A percentile compares a stretch with the other conserved stretches of the same genome.
These are phyloP conservation scores for Magnaporthales sp. DNA, from an alignment of 2,329 filamentous ascomycete species.

Conservation along the genomic window DNA sequence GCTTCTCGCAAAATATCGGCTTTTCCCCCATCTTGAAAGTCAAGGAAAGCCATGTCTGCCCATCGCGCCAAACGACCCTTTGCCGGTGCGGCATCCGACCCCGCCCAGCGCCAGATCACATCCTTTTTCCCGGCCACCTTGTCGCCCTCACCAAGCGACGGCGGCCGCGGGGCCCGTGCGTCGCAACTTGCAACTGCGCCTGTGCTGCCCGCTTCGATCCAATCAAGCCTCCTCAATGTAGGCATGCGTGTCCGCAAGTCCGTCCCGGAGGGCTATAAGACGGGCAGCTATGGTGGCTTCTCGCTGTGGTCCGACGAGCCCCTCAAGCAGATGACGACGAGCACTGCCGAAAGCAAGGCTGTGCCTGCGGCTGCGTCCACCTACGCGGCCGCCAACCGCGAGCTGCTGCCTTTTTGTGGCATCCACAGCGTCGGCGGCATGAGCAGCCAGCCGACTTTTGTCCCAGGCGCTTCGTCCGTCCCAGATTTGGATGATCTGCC, in stretches of 20 bases:
- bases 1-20: not conserved
- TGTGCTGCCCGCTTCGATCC: slow-evolving; percentile 54
- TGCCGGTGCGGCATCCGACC: slow-evolving; percentile 48
- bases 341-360: not conserved
- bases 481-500: slow-evolving; percentile 24
- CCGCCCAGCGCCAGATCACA: slow-evolving; percentile 54
- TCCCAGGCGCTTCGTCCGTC: not conserved
- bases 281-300: slow-evolving; percentile 43
- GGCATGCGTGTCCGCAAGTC: slow-evolving; percentile 94
- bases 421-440: slow-evolving; percentile 67
- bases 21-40: not conserved
- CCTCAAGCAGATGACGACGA: not conserved
- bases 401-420: slow-evolving; percentile 74
- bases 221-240: slow-evolving; percentile 79
- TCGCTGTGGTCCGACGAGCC: slow-evolving; percentile 37
- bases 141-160: slow-evolving; percentile 9
- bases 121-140: slow-evolving; percentile 42
- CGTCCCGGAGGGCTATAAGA: slow-evolving; percentile 91
- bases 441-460: slow-evolving; percentile 41
- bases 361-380: slow-evolving; percentile 14
- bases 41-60: slow-evolving; percentile 33
- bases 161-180: slow-evolving; percentile 5
- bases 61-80: slow-evolving; percentile 54
- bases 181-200: slow-evolving; percentile 10
- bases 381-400: slow-evolving; percentile 32